Percentiles rank a stretch among this genome's conserved stretches.
phyloP scores from a whole-genome alignment of 2,329 filamentous ascomycete genomes.

The Aspergillus niger region DNA sequence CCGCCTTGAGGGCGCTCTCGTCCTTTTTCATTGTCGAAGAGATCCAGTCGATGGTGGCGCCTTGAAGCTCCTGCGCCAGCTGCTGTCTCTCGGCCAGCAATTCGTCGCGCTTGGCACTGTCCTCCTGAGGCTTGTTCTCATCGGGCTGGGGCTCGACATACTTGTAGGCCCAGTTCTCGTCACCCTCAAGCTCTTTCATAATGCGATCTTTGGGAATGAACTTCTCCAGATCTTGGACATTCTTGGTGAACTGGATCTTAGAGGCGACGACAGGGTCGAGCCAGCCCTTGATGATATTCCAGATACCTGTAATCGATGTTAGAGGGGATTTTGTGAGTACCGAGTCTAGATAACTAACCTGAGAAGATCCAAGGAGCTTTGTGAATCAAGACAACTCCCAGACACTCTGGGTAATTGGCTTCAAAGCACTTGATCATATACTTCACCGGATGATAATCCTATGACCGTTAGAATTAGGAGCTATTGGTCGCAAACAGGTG shows the following conservation, averaged over 20 bases:
- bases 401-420: constrained; percentile 93
- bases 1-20: constrained; percentile 48
- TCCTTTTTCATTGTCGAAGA: constrained; percentile 49
- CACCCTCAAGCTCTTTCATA: constrained; percentile 79
- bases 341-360: constrained; percentile 53
- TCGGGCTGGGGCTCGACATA: constrained; percentile 74
- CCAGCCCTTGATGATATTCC: constrained; percentile 95
- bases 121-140: constrained; percentile 76
- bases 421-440: constrained; percentile 99
- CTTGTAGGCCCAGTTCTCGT: constrained; percentile 79
- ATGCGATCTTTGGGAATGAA: constrained; percentile 74
- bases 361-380: constrained; percentile 98
- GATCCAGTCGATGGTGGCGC: constrained; percentile 75
- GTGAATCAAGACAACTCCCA: constrained; percentile 89
- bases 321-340: neutral
- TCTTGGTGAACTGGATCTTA: constrained; percentile 93
- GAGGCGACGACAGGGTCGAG: constrained; percentile 92
- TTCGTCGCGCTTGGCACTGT: constrained; percentile 63
- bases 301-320: constrained; percentile 65
- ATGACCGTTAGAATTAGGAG: constrained; percentile 2
- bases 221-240: constrained; percentile 71
- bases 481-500: neutral
- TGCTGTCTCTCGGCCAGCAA: constrained; percentile 65
- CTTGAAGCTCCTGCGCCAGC: constrained; percentile 74
- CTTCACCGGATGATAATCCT: constrained; percentile 93